Evolutionary conservation across 306 rosid species (phyloP), one percentile per base, ranked within the genome.

Genomic region (Prunus fruticosa): DNA sequence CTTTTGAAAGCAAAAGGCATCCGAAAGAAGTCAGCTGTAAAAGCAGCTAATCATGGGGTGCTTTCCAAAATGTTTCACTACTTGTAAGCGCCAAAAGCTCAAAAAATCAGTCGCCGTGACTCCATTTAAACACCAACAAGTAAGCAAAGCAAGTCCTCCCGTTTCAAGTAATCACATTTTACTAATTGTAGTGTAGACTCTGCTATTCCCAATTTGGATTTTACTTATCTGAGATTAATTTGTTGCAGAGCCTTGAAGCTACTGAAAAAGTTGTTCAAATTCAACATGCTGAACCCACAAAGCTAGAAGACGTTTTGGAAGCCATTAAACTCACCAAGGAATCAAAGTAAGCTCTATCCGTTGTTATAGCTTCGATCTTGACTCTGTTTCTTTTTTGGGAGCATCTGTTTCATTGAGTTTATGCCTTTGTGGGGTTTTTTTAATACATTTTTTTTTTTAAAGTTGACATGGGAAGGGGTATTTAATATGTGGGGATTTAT

Each of bases 321-420:
- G 71, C 78, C 71, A 45, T 69, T 71, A 60, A 57, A 13, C 75
- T 75, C 78, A 74, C 62, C 25, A 73, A 65, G 15, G 76, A 80
- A 77, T 82, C 85, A 11, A 76, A 76, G 98, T 90, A 84, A 84
- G 89, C 68, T 63, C 62, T 63, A 45, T n/a, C 49, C 11, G 76
- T 79, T n/a, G 41, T 8, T 62, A 13, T 10, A 15, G 16, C 10
- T 46, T 68, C 7, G 69, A 34, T 34, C 49, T 67, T 34, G 60
- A 34, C 2, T 25, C 11, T n/a, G 27, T 50, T 68, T 54, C 11
- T 2, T 11, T 60, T 66, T 38, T 14, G 14, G 22, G 34, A 3
- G 64, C 47, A 54, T 63, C 18, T 0, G 3, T 7, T 63, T 6
- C 12, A 6, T 30, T 67, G 12, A 50, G 14, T 23, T 71, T 62